Conservation (phyloP, 768 basidiomycete genomes). For the Russula emetica region DNA sequence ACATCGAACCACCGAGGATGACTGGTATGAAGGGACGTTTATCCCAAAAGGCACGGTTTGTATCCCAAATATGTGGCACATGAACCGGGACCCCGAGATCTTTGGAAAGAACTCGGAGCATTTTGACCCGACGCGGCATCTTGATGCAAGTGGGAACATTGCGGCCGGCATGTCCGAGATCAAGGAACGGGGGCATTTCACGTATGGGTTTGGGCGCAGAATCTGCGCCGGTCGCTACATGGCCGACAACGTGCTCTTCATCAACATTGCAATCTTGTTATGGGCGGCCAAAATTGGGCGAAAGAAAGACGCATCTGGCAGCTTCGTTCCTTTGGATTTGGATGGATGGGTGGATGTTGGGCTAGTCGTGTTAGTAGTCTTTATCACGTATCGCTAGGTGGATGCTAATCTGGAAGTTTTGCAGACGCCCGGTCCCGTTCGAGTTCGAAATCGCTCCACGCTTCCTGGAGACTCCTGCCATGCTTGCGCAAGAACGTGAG, state of each 20-base stretch:
- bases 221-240: slow-evolving; percentile 13
- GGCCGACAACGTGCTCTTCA: slow-evolving; percentile 34
- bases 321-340: slow-evolving; percentile 3
- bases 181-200: slow-evolving; percentile 28
- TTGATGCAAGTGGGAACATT: slow-evolving; percentile 29
- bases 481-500: slow-evolving; percentile 8
- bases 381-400: neutral
- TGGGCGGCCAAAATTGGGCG: slow-evolving; percentile 27
- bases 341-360: slow-evolving; percentile 6
- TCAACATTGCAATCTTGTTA: slow-evolving; percentile 34
- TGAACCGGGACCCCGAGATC: slow-evolving; percentile 31
- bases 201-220: slow-evolving; percentile 31
- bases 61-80: slow-evolving; percentile 32
- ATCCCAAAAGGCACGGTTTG: slow-evolving; percentile 34
- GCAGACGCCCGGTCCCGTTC: slow-evolving; percentile 19
- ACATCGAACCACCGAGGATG: slow-evolving; percentile 5
- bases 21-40: slow-evolving; percentile 19
- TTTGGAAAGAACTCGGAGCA: slow-evolving; percentile 29
- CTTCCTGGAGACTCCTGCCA: slow-evolving; percentile 3
- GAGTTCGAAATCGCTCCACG: slow-evolving; percentile 6
- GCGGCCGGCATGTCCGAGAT: slow-evolving; percentile 24
- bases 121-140: slow-evolving; percentile 30
- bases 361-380: slow-evolving; percentile 1
- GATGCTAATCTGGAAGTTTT: neutral
- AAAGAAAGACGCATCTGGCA: slow-evolving; percentile 1